Conservation (phyloP, 257 asterid genomes). For the Plantago ovata region DNA sequence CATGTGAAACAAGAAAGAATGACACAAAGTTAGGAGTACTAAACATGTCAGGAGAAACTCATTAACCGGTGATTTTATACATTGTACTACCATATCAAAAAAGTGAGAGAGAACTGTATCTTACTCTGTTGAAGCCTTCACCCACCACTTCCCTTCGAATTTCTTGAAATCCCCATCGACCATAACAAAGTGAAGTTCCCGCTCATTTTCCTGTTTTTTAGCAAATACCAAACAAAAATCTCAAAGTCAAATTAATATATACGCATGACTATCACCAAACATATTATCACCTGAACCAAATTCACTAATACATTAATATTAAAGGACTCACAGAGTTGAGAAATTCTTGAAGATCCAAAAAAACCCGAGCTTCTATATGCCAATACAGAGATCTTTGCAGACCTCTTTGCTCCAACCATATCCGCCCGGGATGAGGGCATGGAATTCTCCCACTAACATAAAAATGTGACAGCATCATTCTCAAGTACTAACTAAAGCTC, state of each 20-base stretch:
- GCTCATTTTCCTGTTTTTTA: slow-evolving; percentile 48
- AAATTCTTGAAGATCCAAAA: slow-evolving; percentile 87
- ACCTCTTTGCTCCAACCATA: slow-evolving; percentile 99
- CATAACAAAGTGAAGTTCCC: slow-evolving; percentile 85
- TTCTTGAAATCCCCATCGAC: slow-evolving; percentile 98
- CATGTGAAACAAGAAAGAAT: slow-evolving; percentile 4
- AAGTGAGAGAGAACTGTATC: slow-evolving; percentile 1
- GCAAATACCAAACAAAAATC: neutral
- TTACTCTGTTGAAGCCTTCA: slow-evolving; percentile 66
- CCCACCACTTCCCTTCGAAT: slow-evolving; percentile 94
- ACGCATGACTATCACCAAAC: slow-evolving; percentile 1
- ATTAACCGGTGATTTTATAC: neutral
- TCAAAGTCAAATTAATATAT: neutral
- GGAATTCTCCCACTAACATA: slow-evolving; percentile 74
- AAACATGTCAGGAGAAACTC: too few relatives aligned
- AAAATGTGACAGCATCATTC: neutral
- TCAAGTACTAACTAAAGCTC: neutral
- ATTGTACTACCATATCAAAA: neutral
- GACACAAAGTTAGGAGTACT: neutral
- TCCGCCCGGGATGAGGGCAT: slow-evolving; percentile 86
- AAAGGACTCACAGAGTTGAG: slow-evolving; percentile 49
- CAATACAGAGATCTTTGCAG: slow-evolving; percentile 88
- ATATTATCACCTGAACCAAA: slow-evolving; percentile 3
- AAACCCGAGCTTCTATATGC: slow-evolving; percentile 96
- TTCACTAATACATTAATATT: neutral